Evolutionary conservation across 2,329 filamentous ascomycete genomes (phyloP).

Genomic region (Coleophoma crateriformis): DNA sequence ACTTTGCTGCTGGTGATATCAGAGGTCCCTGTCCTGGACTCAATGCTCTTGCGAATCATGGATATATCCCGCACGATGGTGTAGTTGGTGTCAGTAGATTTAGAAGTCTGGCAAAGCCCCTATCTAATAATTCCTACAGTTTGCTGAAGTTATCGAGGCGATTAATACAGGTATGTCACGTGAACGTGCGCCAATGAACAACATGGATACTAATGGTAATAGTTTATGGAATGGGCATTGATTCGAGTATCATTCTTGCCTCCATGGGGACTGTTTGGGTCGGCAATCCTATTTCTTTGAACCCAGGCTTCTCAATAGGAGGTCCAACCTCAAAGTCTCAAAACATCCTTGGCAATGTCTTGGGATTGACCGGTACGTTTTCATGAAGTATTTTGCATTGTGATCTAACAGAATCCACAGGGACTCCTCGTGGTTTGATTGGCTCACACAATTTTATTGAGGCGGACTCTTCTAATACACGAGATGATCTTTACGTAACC

Average conservation of each 20-base stretch:
- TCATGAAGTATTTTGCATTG: constrained; percentile 30
- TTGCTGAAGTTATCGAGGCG: constrained; percentile 22
- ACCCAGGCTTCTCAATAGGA: constrained; percentile 38
- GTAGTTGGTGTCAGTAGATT: constrained; percentile 19
- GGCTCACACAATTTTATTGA: constrained; percentile 20
- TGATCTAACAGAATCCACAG: constrained; percentile 40
- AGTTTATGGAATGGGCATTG: constrained; percentile 40
- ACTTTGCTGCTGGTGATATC: constrained; percentile 28
- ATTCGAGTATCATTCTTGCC: constrained; percentile 32
- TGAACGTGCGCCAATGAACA: neutral
- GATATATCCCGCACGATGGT: constrained; percentile 34
- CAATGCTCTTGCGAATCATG: constrained; percentile 37
- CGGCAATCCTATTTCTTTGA: constrained; percentile 36
- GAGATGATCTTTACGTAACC: constrained; percentile 17
- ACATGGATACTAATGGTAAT: constrained; percentile 1
- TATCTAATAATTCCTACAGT: constrained; percentile 13
- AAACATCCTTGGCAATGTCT: constrained; percentile 21
- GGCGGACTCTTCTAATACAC: constrained; percentile 16
- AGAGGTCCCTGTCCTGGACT: constrained; percentile 34
- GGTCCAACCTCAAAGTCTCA: constrained; percentile 10
- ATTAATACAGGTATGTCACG: constrained; percentile 24
- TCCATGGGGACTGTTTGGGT: constrained; percentile 37
- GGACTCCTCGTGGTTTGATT: constrained; percentile 14
- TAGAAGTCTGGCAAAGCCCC: constrained; percentile 23
- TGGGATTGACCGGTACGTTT: constrained; percentile 32